phyloP scores from a whole-genome alignment of 768 basidiomycete species.

The Grammothele lineata region DNA sequence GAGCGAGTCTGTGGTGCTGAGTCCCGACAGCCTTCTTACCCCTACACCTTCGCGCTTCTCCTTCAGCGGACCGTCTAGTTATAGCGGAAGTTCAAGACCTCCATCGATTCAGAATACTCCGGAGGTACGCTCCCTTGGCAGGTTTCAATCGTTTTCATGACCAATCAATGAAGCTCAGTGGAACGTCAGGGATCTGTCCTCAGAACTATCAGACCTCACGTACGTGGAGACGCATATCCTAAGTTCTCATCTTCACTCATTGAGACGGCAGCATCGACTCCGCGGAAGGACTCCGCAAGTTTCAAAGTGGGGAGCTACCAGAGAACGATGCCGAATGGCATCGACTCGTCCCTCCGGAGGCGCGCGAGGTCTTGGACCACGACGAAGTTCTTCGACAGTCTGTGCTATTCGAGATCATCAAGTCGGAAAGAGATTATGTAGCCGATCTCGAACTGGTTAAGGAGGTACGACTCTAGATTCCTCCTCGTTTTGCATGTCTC shows the following conservation, averaged over 20 bases:
- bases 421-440: constrained; percentile 87
- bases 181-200: constrained; percentile 12
- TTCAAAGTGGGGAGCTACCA: constrained; percentile 61
- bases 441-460: constrained; percentile 68
- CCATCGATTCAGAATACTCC: constrained; percentile 25
- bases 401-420: constrained; percentile 84
- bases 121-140: constrained; percentile 18
- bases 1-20: constrained; percentile 22
- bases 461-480: too few relatives aligned
- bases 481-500: too few relatives aligned
- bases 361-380: constrained; percentile 66
- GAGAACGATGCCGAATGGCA: constrained; percentile 84
- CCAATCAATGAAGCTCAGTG: constrained; percentile 15
- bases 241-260: neutral
- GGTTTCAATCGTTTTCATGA: constrained; percentile 2
- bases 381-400: constrained; percentile 83
- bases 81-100: constrained; percentile 22
- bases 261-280: constrained; percentile 45
- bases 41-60: constrained; percentile 2
- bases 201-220: constrained; percentile 23
- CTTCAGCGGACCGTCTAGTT: neutral
- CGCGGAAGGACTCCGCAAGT: constrained; percentile 59
- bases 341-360: constrained; percentile 66
- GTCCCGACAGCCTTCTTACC: constrained; percentile 11
- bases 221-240: constrained; percentile 5